Base-by-base conservation (phyloP, 1,284 basidiomycete genomes). In the Cutaneotrichosporon cutaneum region DNA sequence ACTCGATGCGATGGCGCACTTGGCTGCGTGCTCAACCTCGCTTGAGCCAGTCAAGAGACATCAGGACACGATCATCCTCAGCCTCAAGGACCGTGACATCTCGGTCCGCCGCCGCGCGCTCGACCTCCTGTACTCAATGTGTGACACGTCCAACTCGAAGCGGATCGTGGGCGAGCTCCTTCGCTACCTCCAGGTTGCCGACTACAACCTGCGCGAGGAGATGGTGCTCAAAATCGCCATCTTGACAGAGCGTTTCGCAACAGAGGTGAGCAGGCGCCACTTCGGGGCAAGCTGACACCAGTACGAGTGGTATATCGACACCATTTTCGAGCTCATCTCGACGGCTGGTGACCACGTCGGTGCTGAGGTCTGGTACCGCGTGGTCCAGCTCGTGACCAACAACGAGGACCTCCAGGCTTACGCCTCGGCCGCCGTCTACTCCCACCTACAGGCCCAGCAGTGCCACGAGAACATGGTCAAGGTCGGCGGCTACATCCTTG, bases 181-280 rank as follows among this genome's bases (percentile, higher is more conserved):
- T 61, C 86, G 90, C 64, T 99, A 97, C 78, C 84, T 99, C 62
- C 88, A 88, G 73, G 87, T 96, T 14, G 95, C 96, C 4, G 96
- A 99, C 79, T 98, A 97, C 72, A 93, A 89, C 27, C 82, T 99
- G 50, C 85, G 96, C 48, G 95, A 98, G 79, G 94, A 99, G 80
- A 94, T 99, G 93, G 95, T 97, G 2, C 84, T 98, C 60, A 99
- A 99, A 81, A 96, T 99, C 66, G 96, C 96, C 42, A 95, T 99
- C 67, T 82, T 98, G 61, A 99, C 96, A 9, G 96, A 99, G 79
- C 93, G 96, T 79, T 97, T 97, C 72, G 95, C 96, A 6, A 90
- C 87, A 26, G 84, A 85, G 72, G 82, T 78, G 69, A 75, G 72
- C n/a, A n/a, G n/a, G n/a, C n/a, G n/a, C n/a, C n/a, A 92, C 65